These are phyloP conservation scores for Rhododendron williamsianum DNA, from an alignment of 148 eudicot genomes.

Conservation along the genomic window DNA sequence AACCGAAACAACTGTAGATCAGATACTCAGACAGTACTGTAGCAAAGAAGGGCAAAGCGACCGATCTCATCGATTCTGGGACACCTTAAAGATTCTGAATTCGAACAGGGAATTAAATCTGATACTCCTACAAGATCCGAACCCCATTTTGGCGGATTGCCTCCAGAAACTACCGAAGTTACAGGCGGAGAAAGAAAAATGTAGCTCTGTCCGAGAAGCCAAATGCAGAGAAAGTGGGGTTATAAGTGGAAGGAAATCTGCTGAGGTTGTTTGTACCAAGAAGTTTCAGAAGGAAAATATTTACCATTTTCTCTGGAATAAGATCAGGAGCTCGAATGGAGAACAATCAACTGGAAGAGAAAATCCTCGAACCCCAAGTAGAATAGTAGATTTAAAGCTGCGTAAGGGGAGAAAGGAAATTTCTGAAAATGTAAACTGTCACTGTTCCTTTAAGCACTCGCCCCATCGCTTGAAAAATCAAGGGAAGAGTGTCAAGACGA, in stretches of 20 bases:
- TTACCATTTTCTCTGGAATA: slow-evolving; percentile 11
- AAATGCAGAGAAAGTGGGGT: background rate
- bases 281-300: slow-evolving; percentile 8
- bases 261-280: background rate
- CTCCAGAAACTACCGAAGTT: slow-evolving; percentile 32
- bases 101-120: slow-evolving; percentile 47
- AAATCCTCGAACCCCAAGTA: slow-evolving; percentile 13
- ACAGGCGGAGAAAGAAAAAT: slow-evolving; percentile 22
- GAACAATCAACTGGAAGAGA: background rate
- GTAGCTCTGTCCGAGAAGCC: background rate
- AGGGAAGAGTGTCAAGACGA: slow-evolving; percentile 1
- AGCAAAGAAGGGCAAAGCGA: slow-evolving; percentile 25
- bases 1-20: slow-evolving; percentile 16
- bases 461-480: background rate
- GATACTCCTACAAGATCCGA: slow-evolving; percentile 50
- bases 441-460: slow-evolving; percentile 21
- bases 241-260: background rate
- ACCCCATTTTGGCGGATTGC: slow-evolving; percentile 38
- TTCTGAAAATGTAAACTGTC: slow-evolving; percentile 17
- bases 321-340: slow-evolving; percentile 4
- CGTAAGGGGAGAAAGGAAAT: background rate
- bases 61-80: slow-evolving; percentile 37
- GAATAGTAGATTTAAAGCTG: slow-evolving; percentile 23
- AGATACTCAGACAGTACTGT: slow-evolving; percentile 17
- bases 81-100: slow-evolving; percentile 47